Evolutionary conservation across 2,329 filamentous ascomycete species (phyloP).

Genomic region (Seiridium cupressi): DNA sequence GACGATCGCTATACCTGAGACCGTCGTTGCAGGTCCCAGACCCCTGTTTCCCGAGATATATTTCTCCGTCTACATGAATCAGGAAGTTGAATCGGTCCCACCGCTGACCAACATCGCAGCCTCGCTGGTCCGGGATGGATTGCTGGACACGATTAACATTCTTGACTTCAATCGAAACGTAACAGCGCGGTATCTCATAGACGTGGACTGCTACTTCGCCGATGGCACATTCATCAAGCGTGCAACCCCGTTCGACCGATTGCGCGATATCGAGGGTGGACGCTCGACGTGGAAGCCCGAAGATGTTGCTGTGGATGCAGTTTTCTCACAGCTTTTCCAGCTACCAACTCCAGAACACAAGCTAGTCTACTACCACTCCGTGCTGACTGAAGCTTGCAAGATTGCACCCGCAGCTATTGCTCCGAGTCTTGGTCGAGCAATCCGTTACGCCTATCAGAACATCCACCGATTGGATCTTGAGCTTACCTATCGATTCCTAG

Average conservation of each 20-base stretch:
- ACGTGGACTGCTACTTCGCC: slow-evolving; percentile 92
- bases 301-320: slow-evolving; percentile 94
- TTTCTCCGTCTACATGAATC: slow-evolving; percentile 85
- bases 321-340: slow-evolving; percentile 92
- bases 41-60: slow-evolving; percentile 89
- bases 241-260: slow-evolving; percentile 86
- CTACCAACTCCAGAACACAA: slow-evolving; percentile 88
- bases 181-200: slow-evolving; percentile 85
- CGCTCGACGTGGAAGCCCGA: slow-evolving; percentile 93
- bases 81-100: slow-evolving; percentile 88
- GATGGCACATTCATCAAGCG: slow-evolving; percentile 89
- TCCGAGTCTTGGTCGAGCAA: slow-evolving; percentile 87
- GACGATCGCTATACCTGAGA: slow-evolving; percentile 69
- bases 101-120: slow-evolving; percentile 72
- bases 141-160: slow-evolving; percentile 91
- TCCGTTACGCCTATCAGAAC: slow-evolving; percentile 85
- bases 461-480: slow-evolving; percentile 83
- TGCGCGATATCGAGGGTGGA: slow-evolving; percentile 65
- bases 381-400: slow-evolving; percentile 94
- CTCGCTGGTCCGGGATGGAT: slow-evolving; percentile 78
- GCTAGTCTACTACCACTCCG: slow-evolving; percentile 92
- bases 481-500: slow-evolving; percentile 81
- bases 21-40: slow-evolving; percentile 70
- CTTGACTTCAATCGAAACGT: slow-evolving; percentile 89
- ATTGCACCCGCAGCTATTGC: slow-evolving; percentile 95